Conservation (phyloP, 2,329 filamentous ascomycete genomes). For the Ilyonectria robusta region DNA sequence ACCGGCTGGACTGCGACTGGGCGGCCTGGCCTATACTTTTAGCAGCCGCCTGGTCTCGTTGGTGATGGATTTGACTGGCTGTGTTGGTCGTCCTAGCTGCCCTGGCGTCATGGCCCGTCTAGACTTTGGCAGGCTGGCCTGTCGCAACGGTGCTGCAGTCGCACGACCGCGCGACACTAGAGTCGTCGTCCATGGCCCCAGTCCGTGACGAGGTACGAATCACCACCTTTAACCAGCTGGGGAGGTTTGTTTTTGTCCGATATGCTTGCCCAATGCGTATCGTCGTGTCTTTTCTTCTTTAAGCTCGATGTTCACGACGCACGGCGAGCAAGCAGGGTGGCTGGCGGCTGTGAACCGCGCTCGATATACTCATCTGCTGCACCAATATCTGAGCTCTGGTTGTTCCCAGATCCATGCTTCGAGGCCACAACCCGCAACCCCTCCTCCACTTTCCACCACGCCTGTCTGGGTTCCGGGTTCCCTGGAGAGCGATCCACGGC, state of each 20-base stretch:
- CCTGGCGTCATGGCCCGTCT: constrained; percentile 14
- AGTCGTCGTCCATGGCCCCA: constrained; percentile 33
- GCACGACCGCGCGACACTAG: constrained; percentile 43
- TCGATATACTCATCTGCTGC: constrained; percentile 1
- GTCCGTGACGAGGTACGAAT: constrained; percentile 42
- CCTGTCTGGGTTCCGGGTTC: constrained; percentile 8
- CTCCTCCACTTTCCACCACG: constrained; percentile 21
- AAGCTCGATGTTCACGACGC: neutral
- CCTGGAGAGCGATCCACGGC: constrained; percentile 39
- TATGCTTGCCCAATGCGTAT: constrained; percentile 17
- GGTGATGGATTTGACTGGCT: constrained; percentile 14
- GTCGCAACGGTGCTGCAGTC: constrained; percentile 45
- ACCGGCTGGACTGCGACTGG: constrained; percentile 17
- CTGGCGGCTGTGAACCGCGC: constrained; percentile 34
- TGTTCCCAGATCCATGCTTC: constrained; percentile 27
- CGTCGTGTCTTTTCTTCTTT: constrained; percentile 16
- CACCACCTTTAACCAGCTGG: constrained; percentile 27
- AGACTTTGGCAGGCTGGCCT: constrained; percentile 25
- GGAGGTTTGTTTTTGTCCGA: constrained; percentile 13
- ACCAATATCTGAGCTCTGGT: constrained; percentile 16
- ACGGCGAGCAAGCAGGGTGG: constrained; percentile 10
- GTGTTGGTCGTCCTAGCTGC: neutral
- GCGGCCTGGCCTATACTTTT: neutral
- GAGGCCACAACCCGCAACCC: constrained; percentile 13
- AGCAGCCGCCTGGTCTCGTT: constrained; percentile 12